Percentiles rank a stretch among this genome's conserved stretches.
Evolutionary conservation across 441 rosid species (phyloP).

Genomic region (Erodium texanum): DNA sequence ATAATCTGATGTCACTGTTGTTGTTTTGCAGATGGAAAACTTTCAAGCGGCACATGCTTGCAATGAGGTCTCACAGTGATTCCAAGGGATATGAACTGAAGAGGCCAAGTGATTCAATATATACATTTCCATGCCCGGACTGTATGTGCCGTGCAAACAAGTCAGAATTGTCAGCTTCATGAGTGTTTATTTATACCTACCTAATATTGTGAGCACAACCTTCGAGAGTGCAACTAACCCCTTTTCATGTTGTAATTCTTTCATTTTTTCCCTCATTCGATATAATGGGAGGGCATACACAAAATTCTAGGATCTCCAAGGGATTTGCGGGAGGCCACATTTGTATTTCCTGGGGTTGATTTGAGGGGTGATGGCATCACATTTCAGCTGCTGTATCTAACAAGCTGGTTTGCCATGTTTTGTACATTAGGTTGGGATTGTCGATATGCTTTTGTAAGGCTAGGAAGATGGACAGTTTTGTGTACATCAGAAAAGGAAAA

Average conservation of each 20-base stretch:
- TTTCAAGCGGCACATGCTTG: conserved; percentile 86
- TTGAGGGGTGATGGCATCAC: no score
- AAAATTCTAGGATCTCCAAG: conserved; percentile 30
- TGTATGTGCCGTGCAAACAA: conserved; percentile 86
- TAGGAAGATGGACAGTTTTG: conserved; percentile 17
- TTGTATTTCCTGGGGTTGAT: conserved; percentile 28
- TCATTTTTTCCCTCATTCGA: conserved; percentile 37
- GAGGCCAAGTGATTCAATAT: conserved; percentile 77
- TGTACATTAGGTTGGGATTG: no score
- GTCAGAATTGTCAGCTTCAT: conserved; percentile 39
- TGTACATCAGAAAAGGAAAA: conserved; percentile 20
- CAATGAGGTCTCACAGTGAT: conserved; percentile 87
- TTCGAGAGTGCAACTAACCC: conserved; percentile 28
- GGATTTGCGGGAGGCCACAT: conserved; percentile 30
- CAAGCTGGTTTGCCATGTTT: conserved; percentile 28
- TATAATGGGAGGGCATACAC: conserved; percentile 34
- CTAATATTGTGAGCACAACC: conserved; percentile 20
- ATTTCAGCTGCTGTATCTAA: conserved; percentile 45
- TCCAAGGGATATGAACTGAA: conserved; percentile 90
- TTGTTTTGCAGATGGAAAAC: conserved; percentile 72
- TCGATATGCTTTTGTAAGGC: conserved; percentile 16
- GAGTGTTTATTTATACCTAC: no score
- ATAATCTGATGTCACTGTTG: background rate
- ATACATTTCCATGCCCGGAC: conserved; percentile 93
- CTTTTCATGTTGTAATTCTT: conserved; percentile 43